Percentiles rank a stretch among this genome's conserved stretches.
These are phyloP conservation scores for Allium sativum DNA, from an alignment of 106 monocot species.

Conservation along the genomic window DNA sequence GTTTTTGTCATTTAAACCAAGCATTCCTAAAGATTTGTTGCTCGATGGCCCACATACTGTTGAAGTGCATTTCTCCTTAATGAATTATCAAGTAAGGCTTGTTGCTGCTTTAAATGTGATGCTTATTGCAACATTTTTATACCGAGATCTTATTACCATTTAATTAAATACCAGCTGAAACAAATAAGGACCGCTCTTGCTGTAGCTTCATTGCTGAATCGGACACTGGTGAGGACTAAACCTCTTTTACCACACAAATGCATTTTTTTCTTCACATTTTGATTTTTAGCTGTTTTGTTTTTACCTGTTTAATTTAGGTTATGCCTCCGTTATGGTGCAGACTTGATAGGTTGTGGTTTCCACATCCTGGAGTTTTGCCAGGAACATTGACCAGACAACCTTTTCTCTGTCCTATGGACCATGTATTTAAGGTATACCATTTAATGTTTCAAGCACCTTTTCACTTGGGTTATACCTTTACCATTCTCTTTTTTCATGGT, in stretches of 20 bases:
- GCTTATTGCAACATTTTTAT: background rate
- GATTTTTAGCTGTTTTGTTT: constrained; percentile 8
- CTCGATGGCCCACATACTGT: constrained; percentile 76
- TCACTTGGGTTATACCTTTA: background rate
- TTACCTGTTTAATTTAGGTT: constrained; percentile 52
- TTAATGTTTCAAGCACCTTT: background rate
- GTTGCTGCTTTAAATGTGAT: background rate
- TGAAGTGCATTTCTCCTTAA: constrained; percentile 65
- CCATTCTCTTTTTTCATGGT: constrained; percentile 1
- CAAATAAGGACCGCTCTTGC: constrained; percentile 87
- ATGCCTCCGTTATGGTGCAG: constrained; percentile 99
- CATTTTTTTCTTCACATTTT: background rate
- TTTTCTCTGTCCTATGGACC: constrained; percentile 95
- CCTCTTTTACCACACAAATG: background rate
- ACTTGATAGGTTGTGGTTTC: constrained; percentile 91
- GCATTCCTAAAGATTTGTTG: constrained; percentile 70
- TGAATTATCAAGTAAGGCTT: constrained; percentile 73
- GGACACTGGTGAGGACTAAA: constrained; percentile 60
- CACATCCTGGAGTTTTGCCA: constrained; percentile 77
- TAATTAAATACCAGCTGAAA: constrained; percentile 56
- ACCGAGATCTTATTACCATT: background rate
- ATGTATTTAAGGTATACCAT: constrained; percentile 74
- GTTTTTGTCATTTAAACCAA: constrained; percentile 70
- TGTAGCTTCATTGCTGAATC: constrained; percentile 66
- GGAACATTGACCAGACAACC: constrained; percentile 92